Percentiles rank a stretch among this genome's conserved stretches.
Evolutionary conservation across 331 rosid species (phyloP).

Genomic region (Quercus lobata): DNA sequence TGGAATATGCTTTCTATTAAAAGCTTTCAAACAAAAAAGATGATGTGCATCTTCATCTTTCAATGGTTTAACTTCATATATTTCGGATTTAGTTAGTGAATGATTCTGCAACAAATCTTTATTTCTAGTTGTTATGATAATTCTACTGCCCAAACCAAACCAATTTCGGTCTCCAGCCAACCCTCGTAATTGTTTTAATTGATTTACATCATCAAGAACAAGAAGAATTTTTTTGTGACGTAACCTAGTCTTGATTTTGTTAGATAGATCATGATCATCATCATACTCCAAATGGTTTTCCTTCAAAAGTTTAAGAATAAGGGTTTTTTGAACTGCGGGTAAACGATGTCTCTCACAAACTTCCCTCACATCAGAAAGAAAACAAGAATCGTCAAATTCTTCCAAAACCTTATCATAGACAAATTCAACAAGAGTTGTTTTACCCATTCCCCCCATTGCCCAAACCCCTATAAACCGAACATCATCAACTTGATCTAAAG

Average conservation of each 20-base stretch:
- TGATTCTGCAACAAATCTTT: background rate
- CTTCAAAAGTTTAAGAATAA: background rate
- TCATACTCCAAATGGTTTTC: no score
- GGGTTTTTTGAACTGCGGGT: background rate
- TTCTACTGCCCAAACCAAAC: conserved; percentile 17
- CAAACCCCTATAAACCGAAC: conserved; percentile 12
- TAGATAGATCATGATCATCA: no score
- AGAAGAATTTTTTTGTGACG: no score
- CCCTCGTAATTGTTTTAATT: no score
- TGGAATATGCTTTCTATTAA: background rate
- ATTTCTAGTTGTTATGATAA: conserved; percentile 5
- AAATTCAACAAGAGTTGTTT: conserved; percentile 6
- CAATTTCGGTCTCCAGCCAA: background rate
- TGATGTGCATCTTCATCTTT: background rate
- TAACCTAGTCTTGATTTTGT: no score
- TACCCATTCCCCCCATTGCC: conserved; percentile 16
- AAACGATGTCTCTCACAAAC: background rate
- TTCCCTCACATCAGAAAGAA: conserved; percentile 3
- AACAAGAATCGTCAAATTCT: conserved; percentile 12
- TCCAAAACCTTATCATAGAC: conserved; percentile 2
- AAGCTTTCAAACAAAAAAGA: conserved; percentile 16
- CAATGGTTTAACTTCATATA: background rate
- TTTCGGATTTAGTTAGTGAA: background rate
- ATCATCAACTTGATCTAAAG: background rate
- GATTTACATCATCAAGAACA: no score